phyloP scores from a whole-genome alignment of 208 protist genomes.

The Acanthamoeba triangularis region DNA sequence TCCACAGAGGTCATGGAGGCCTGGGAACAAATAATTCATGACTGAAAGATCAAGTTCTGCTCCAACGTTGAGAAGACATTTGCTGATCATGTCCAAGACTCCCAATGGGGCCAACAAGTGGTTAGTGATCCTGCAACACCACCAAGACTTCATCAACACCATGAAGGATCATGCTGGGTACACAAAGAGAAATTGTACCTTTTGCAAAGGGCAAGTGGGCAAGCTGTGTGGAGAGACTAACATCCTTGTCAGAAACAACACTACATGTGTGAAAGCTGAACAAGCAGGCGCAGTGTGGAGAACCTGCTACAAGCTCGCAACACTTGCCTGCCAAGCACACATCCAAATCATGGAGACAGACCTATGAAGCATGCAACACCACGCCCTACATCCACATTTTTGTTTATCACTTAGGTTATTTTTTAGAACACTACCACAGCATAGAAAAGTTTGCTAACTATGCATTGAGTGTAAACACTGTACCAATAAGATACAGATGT shows the following conservation, averaged over 20 bases:
- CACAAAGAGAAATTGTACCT: background rate
- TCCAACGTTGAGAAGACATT: background rate
- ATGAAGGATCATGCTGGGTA: background rate
- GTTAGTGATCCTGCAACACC: background rate
- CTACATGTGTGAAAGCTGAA: background rate
- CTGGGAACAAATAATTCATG: background rate
- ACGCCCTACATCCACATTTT: conserved; percentile 51
- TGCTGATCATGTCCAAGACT: background rate
- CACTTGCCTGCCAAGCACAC: conserved; percentile 6
- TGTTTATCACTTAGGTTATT: conserved; percentile 34
- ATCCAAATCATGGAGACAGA: conserved; percentile 6
- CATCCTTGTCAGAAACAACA: background rate
- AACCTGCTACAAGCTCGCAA: background rate
- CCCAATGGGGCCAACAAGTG: background rate
- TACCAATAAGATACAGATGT: background rate
- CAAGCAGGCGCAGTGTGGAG: background rate
- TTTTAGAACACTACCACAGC: background rate
- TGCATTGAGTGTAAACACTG: background rate
- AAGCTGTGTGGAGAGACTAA: too few species aligned
- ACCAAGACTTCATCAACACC: background rate
- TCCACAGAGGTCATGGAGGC: background rate
- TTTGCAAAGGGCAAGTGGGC: too few species aligned
- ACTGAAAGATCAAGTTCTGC: too few species aligned
- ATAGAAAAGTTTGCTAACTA: conserved; percentile 32
- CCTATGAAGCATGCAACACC: background rate